These are phyloP conservation scores for Ganoderma leucocontextum DNA, from an alignment of 1,284 basidiomycete genomes.

Conservation along the genomic window DNA sequence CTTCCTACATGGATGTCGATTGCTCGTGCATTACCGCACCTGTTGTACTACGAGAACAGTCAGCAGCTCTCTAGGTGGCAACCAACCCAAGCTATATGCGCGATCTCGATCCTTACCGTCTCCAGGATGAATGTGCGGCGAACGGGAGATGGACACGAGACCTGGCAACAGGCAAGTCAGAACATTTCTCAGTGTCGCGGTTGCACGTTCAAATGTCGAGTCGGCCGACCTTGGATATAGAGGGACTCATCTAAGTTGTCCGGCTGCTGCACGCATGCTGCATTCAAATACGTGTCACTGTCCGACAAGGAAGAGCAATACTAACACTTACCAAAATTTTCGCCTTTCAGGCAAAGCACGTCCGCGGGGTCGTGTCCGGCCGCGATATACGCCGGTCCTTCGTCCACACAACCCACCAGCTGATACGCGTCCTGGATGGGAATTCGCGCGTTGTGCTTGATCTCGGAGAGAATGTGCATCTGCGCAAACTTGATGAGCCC, in stretches of 20 bases:
- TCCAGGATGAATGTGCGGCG: conserved; percentile 74
- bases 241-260: conserved; percentile 52
- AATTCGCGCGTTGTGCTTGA: conserved; percentile 79
- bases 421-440: conserved; percentile 68
- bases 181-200: neutral
- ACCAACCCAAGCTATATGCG: neutral
- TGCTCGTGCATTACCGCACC: too few relatives aligned
- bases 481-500: conserved; percentile 60
- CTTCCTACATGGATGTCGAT: too few relatives aligned
- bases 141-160: conserved; percentile 65
- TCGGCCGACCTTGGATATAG: conserved; percentile 57
- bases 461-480: conserved; percentile 67
- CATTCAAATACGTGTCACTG: conserved; percentile 2
- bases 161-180: conserved; percentile 27
- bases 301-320: neutral
- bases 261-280: conserved; percentile 64
- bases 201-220: neutral
- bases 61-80: neutral
- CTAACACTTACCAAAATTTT: conserved; percentile 65
- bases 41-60: conserved; percentile 59
- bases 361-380: conserved; percentile 52
- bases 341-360: conserved; percentile 60
- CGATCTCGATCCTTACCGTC: conserved; percentile 55
- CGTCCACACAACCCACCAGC: conserved; percentile 82
- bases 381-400: conserved; percentile 66